Evolutionary conservation across 768 basidiomycete species (phyloP).

Genomic region (Pilatotrama ljubarskyi): DNA sequence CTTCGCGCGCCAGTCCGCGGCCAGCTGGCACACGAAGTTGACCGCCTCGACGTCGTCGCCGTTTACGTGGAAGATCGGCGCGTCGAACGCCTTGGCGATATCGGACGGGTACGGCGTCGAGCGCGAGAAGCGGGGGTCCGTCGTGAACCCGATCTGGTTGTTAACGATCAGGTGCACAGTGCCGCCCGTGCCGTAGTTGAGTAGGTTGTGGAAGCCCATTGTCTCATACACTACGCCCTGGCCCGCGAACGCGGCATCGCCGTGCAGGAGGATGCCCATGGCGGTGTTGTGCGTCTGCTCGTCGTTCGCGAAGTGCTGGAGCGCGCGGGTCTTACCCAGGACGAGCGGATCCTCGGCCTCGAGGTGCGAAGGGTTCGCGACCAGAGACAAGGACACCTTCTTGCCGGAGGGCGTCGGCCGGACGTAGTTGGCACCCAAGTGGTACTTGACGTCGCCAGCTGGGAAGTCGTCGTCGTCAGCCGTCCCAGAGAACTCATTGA

Average conservation of each 20-base stretch:
- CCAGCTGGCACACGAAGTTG: conserved; percentile 97
- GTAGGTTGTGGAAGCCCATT: conserved; percentile 95
- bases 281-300: conserved; percentile 78
- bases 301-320: conserved; percentile 92
- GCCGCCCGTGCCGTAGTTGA: conserved; percentile 94
- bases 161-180: conserved; percentile 98
- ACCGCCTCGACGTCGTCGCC: conserved; percentile 98
- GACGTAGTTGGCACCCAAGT: conserved; percentile 97
- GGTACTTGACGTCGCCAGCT: conserved; percentile 98
- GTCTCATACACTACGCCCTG: conserved; percentile 99
- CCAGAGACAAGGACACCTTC: conserved; percentile 94
- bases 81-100: conserved; percentile 96
- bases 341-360: conserved; percentile 98
- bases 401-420: conserved; percentile 97
- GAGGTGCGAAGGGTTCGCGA: conserved; percentile 97
- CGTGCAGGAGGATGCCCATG: conserved; percentile 94
- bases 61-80: conserved; percentile 99
- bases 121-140: conserved; percentile 94
- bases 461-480: conserved; percentile 69
- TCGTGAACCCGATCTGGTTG: conserved; percentile 99
- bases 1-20: conserved; percentile 96
- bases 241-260: conserved; percentile 97
- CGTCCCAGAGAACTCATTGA: conserved; percentile 90
- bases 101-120: conserved; percentile 98
- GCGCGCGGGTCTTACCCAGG: conserved; percentile 92